Percentiles rank a stretch among this genome's conserved stretches.
phyloP scores from a whole-genome alignment of 2,329 filamentous ascomycete genomes.

The Pseudocercospora ulei region DNA sequence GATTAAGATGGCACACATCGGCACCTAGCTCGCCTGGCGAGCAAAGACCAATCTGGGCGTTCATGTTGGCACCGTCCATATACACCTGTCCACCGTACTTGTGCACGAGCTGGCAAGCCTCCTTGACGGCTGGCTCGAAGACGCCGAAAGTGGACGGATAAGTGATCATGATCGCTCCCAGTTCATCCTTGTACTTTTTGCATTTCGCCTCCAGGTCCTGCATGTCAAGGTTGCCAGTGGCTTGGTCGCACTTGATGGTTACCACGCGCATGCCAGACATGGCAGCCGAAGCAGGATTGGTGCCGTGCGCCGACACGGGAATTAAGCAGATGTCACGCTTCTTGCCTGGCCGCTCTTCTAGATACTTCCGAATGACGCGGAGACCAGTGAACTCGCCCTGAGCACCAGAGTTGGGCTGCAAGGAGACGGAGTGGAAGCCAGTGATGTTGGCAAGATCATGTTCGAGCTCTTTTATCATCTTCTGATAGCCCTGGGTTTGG shows the following conservation, averaged over 20 bases:
- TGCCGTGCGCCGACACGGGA: conserved; percentile 88
- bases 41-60: conserved; percentile 90
- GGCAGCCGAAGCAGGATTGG: conserved; percentile 86
- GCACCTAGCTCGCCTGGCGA: conserved; percentile 91
- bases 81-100: conserved; percentile 85
- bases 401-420: conserved; percentile 92
- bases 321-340: conserved; percentile 88
- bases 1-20: conserved; percentile 91
- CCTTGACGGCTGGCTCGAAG: conserved; percentile 81
- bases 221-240: conserved; percentile 82
- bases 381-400: conserved; percentile 92
- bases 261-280: conserved; percentile 96
- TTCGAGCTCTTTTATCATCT: conserved; percentile 63
- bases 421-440: conserved; percentile 76
- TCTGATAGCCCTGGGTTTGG: conserved; percentile 57
- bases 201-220: conserved; percentile 78
- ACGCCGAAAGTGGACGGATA: conserved; percentile 94
- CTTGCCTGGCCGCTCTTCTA: conserved; percentile 55
- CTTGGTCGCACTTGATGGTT: conserved; percentile 77
- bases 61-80: conserved; percentile 99
- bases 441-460: conserved; percentile 71
- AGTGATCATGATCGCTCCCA: conserved; percentile 92
- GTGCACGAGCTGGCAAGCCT: conserved; percentile 77
- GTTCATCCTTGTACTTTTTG: conserved; percentile 71
- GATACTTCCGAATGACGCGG: conserved; percentile 76